Base-by-base conservation (phyloP, 1,284 basidiomycete species). In the Fomes fomentarius region DNA sequence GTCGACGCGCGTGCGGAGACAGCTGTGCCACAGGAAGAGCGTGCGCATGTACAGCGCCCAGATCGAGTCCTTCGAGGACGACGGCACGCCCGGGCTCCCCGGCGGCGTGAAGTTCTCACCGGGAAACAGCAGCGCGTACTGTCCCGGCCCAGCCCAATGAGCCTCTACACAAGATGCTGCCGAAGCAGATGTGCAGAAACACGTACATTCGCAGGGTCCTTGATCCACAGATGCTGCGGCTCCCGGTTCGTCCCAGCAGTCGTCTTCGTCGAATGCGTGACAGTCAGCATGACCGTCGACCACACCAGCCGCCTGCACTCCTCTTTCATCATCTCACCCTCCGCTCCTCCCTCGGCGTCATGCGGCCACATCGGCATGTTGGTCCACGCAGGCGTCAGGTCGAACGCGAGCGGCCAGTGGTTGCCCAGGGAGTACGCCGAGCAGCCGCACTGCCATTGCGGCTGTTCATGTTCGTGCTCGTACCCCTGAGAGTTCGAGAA, bases 21-120 rank as follows among this genome's bases (percentile, higher is more conserved):
- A 90, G 21, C 78, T 77, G 65, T 87, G 82, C 85, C 87, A 89
- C n/a, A 90, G 71, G n/a, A 91, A 69, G 70, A 84, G 84, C 3
- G 78, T 75, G 39, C 87, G 81, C 60, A 85, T 81, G 64, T 85
- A 82, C 44, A 90, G 69, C 12, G 85, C 85, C 87, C 85, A 90
- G 15, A 89, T 75, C 3, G 84, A 85, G 48, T 88, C 81, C 25
- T 71, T 58, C 33, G 63, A 57, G 31, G 63, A 57, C 6, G 71
- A 19, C 11, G 43, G 21, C 10, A 57, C 38, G 15, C 35, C 34
- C 22, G 46, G 45, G 22, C 33, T 21, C n/a, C 55, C 48, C 2
- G 46, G 2, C n/a, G 50, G 39, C 24, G 70, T 67, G 22, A 84
- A 67, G 14, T 79, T 76, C 69, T 90, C 87, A 11, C 85, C 88